Evolutionary conservation across 208 protist species (phyloP), one percentile per base, ranked within the genome.

Genomic region (Crithidia fasciculata): DNA sequence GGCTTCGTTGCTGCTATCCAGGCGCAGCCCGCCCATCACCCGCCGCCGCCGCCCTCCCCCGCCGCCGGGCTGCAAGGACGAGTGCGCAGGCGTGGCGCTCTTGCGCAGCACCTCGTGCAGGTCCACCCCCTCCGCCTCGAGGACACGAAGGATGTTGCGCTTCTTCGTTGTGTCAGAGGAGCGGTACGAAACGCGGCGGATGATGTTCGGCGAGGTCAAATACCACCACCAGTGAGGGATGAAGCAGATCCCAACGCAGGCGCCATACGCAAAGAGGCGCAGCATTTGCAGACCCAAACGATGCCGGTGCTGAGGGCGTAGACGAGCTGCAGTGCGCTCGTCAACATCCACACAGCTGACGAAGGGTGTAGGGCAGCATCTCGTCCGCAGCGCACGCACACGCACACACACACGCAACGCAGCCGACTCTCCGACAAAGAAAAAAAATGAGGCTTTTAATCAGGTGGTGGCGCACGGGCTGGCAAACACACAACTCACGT

Each of bases 201-300:
- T 90, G 40, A 92, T 82, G 73, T 85, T 88, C 9, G 84, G 59
- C 3, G 87, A 92, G 41, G 82, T 86, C 16, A 92, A 63, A 74
- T 92, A 92, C 85, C 87, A 92, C 84, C 70, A 83, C 56, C 78
- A 74, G 59, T 86, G 82, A n/a, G 85, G 81, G 9, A 92, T 44
- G 39, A 90, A 90, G 70, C 75, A 88, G 5, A 77, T 41, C 54
- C 58, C 71, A 7, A 84, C 74, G 16, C 69, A 80, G 6, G 57
- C 70, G 37, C 65, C 79, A 45, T 81, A 92, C 19, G 74, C 66
- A 47, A 86, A 82, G 28, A 88, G 65, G 0, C 87, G 87, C 12
- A 88, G 28, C 85, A 87, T 87, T 69, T 87, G 77, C 54, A 74
- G 18, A 92, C 67, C 85, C 87, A 92, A 49, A 80, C 40, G n/a